Evolutionary conservation across 805 yeast species (phyloP).

Genomic region (Priceomyces melissophilus): DNA sequence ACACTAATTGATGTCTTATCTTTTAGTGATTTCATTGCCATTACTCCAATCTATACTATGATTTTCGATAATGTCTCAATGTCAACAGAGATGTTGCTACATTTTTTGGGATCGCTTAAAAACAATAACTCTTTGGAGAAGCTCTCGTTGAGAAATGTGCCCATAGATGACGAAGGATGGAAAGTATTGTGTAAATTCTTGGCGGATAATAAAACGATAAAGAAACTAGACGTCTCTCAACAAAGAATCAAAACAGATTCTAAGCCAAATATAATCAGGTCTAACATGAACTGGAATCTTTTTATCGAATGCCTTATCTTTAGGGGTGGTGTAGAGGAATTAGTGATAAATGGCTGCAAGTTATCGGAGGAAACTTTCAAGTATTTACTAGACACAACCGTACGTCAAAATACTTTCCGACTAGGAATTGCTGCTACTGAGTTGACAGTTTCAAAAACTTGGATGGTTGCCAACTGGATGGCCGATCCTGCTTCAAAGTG

Average conservation of each 20-base stretch:
- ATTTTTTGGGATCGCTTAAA: conserved; percentile 45
- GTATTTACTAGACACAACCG: conserved; percentile 39
- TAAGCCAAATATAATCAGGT: conserved; percentile 33
- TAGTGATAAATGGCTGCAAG: conserved; percentile 57
- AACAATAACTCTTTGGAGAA: conserved; percentile 46
- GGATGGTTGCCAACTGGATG: conserved; percentile 47
- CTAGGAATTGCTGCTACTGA: conserved; percentile 55
- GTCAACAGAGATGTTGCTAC: conserved; percentile 52
- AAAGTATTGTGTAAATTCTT: conserved; percentile 46
- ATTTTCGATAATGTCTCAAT: conserved; percentile 57
- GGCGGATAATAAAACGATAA: conserved; percentile 37
- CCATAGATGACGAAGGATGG: conserved; percentile 54
- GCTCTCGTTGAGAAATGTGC: conserved; percentile 52
- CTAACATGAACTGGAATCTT: conserved; percentile 53
- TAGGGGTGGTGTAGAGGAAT: conserved; percentile 55
- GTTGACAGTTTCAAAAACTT: conserved; percentile 39
- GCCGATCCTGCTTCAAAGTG: conserved; percentile 42
- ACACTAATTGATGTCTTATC: conserved; percentile 56
- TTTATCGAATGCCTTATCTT: conserved; percentile 39
- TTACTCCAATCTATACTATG: conserved; percentile 52
- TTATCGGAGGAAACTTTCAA: conserved; percentile 40
- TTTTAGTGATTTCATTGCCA: conserved; percentile 54
- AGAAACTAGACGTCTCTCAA: conserved; percentile 55
- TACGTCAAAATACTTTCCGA: conserved; percentile 43
- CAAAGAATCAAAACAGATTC: conserved; percentile 49